A percentile compares a stretch with the other conserved stretches of the same genome.
Evolutionary conservation across 495 filamentous ascomycete genomes (phyloP).

Genomic region (Alectoria sarmentosa): DNA sequence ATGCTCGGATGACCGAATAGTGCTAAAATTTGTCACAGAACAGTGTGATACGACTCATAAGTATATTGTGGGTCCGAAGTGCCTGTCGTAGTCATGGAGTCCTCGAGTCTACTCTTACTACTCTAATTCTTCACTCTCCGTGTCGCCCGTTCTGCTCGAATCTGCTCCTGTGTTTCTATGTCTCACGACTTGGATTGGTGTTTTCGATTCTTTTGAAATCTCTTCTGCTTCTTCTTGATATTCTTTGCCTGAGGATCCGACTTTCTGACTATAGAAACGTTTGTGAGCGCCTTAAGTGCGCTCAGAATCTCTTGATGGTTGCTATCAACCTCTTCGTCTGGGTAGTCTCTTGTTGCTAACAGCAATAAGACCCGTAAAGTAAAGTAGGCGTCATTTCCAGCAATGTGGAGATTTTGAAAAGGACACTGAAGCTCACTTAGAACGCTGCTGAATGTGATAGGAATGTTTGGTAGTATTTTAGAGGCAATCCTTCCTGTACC

Average conservation of each 20-base stretch:
- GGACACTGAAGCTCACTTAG: not conserved
- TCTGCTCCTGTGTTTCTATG: not conserved
- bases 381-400: conserved; percentile 1
- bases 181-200: not conserved
- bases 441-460: not conserved
- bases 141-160: conserved; percentile 2
- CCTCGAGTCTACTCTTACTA: not conserved
- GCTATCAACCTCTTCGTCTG: conserved; percentile 4
- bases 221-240: conserved; percentile 8
- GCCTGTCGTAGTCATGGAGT: not conserved
- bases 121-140: not conserved
- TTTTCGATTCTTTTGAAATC: not conserved
- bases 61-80: not conserved
- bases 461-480: not conserved
- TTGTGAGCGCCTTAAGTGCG: not conserved
- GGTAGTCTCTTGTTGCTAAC: not conserved
- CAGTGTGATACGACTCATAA: not conserved
- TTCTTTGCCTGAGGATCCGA: not conserved
- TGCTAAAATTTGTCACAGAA: not conserved
- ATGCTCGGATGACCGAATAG: too few relatives aligned
- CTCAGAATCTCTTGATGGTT: conserved; percentile 6
- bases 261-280: not conserved
- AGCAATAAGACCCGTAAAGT: not conserved
- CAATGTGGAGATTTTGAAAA: not conserved
- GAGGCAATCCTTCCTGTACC: not conserved